Evolutionary conservation across 306 rosid species (phyloP).

Genomic region (Dalbergia oliveri): DNA sequence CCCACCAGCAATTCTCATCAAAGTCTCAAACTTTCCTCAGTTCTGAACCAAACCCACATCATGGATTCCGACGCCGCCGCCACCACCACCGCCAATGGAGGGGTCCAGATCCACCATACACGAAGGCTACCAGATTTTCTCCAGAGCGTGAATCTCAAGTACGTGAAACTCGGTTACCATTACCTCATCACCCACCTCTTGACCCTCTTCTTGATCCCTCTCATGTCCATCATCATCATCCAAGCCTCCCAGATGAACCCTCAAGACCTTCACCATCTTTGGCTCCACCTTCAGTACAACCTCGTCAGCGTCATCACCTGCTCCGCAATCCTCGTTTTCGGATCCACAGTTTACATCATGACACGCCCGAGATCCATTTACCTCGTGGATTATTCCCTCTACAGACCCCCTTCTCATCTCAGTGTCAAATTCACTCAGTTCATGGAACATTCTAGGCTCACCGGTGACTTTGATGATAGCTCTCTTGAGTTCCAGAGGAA

Average conservation of each 20-base stretch:
- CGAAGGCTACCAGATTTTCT: conserved; percentile 62
- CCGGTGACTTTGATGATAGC: conserved; percentile 58
- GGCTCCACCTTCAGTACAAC: conserved; percentile 68
- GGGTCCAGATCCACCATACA: conserved; percentile 55
- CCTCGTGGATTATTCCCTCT: conserved; percentile 64
- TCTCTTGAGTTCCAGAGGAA: conserved; percentile 67
- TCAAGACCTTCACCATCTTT: conserved; percentile 57
- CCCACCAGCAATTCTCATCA: not conserved
- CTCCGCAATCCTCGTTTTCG: conserved; percentile 54
- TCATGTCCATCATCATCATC: conserved; percentile 50
- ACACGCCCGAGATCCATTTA: conserved; percentile 68
- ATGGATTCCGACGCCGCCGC: not conserved
- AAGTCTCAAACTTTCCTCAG: not conserved
- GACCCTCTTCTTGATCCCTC: conserved; percentile 59
- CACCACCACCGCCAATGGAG: not conserved
- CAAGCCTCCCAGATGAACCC: conserved; percentile 60
- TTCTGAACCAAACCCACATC: not conserved
- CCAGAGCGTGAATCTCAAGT: conserved; percentile 64
- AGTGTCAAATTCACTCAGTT: conserved; percentile 43
- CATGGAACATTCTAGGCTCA: conserved; percentile 61
- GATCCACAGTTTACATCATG: conserved; percentile 61
- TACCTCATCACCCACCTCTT: conserved; percentile 60
- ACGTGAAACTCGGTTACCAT: conserved; percentile 68
- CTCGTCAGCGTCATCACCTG: conserved; percentile 49
- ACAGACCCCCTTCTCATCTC: conserved; percentile 51